Evolutionary conservation across 352 stramenopile genomes (phyloP).

Genomic region (Phytopythium sindhum): DNA sequence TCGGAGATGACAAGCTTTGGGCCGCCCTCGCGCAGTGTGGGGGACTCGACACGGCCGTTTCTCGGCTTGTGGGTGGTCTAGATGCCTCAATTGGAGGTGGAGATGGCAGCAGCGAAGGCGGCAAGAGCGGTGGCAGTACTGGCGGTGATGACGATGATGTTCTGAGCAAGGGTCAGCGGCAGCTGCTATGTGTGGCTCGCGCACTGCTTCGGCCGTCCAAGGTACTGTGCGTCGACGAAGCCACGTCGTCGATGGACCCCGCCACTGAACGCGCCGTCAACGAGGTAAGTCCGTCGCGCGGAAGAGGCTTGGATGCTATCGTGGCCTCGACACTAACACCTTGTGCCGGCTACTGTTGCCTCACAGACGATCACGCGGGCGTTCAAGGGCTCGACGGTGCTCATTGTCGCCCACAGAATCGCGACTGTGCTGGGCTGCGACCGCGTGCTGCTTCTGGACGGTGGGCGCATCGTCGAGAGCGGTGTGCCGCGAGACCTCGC

Average conservation of each 20-base stretch:
- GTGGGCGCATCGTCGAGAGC: conserved; percentile 48
- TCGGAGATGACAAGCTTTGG: conserved; percentile 61
- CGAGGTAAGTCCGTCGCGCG: conserved; percentile 29
- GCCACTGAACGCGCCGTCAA: conserved; percentile 79
- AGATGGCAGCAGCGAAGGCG: background rate
- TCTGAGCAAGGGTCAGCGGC: conserved; percentile 72
- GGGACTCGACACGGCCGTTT: conserved; percentile 38
- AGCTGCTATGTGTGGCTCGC: conserved; percentile 74
- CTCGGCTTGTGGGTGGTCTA: conserved; percentile 41
- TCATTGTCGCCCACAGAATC: conserved; percentile 97
- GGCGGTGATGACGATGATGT: conserved; percentile 27
- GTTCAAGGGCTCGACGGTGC: conserved; percentile 92
- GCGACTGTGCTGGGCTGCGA: conserved; percentile 96
- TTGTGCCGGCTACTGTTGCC: conserved; percentile 1
- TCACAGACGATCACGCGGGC: conserved; percentile 85
- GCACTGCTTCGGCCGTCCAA: conserved; percentile 88
- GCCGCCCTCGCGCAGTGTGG: conserved; percentile 39
- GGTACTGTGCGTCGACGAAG: conserved; percentile 92
- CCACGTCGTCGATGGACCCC: conserved; percentile 89
- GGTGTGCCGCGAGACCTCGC: conserved; percentile 36
- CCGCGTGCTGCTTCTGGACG: conserved; percentile 66
- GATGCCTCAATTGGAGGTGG: conserved; percentile 39
- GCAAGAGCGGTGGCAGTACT: too few species aligned
- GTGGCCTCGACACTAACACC: background rate
- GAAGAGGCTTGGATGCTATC: background rate